Evolutionary conservation across 2,329 filamentous ascomycete species (phyloP), one percentile per base, ranked within the genome.

Genomic region (Pseudogymnoascus sp.): DNA sequence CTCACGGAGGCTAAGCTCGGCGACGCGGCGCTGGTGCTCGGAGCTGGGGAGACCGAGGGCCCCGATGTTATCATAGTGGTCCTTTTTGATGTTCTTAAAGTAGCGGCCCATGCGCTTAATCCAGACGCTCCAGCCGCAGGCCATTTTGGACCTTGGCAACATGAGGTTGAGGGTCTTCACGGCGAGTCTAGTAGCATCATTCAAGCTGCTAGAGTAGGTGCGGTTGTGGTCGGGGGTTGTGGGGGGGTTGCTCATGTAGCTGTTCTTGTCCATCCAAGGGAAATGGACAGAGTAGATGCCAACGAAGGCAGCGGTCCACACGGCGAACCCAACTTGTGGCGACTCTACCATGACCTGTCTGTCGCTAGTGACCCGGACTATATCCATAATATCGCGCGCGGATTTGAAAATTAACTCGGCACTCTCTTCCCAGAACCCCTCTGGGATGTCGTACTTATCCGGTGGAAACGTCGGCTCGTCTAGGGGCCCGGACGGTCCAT

Each of bases 241-340:
- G 19, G 79, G 75, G 1, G 75, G 66, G 46, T 68, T 69, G 5
- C 77, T 71, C 75, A 89, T 82, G 69, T 83, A 81, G 2, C 77
- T 75, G 10, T 82, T 75, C 1, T 77, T 77, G 68, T 91, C 88
- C 85, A 91, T 89, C 64, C 83, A 81, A 0, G 86, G 85, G 63
- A 90, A 91, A 69, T 86, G 83, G 50, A 80, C 78, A 10, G 83
- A 84, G 71, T 90, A 91, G 2, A 89, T 78, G 35, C 85, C 85
- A 15, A 84, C 79, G 68, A 89, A 88, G 0, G 83, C 82, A 0
- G 87, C 86, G 10, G 82, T 83, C 78, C 87, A 91, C 40, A 88
- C 79, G 2, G 87, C 83, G 69, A 89, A 90, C 3, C 84, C 80
- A 3, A 87, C 81, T 35, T 89, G 80, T 0, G 87, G 86, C 0